These are phyloP conservation scores for Chytriomyces sp. DNA, from an alignment of 192 early-diverging fungal species.

Conservation along the genomic window DNA sequence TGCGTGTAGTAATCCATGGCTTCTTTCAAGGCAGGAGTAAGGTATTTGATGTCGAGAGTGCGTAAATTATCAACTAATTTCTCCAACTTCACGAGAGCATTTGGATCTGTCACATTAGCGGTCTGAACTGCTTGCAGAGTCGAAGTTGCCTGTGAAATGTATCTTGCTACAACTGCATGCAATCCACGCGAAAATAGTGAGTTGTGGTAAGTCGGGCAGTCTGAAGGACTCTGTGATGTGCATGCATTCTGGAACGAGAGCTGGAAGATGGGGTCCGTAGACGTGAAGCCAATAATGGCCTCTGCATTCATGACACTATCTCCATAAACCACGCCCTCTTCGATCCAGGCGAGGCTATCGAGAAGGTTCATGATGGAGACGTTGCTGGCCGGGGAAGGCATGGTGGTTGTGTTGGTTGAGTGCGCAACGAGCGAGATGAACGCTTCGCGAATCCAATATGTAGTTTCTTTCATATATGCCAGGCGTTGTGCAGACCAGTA, in stretches of 20 bases:
- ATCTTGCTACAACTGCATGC: constrained; percentile 24
- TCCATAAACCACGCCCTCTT: constrained; percentile 16
- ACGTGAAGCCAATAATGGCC: not conserved
- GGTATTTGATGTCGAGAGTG: constrained; percentile 21
- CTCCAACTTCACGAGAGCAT: constrained; percentile 12
- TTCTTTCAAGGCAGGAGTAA: constrained; percentile 16
- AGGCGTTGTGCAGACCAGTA: constrained; percentile 38
- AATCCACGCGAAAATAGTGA: constrained; percentile 34
- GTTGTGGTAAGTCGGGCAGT: constrained; percentile 36
- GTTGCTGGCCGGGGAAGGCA: not conserved
- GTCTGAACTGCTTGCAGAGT: not conserved
- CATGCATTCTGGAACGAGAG: constrained; percentile 34
- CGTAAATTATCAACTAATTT: constrained; percentile 4
- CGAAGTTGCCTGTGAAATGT: too few species aligned
- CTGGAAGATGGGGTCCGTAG: not conserved
- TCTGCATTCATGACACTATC: not conserved
- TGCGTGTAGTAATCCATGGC: not conserved
- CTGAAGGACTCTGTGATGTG: constrained; percentile 11
- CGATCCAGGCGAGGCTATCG: not conserved
- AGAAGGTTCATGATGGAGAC: not conserved
- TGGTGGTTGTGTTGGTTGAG: not conserved
- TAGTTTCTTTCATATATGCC: constrained; percentile 17
- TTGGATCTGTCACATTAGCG: not conserved
- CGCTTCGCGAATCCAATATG: constrained; percentile 24
- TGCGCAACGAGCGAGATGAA: not conserved